phyloP scores from a whole-genome alignment of 2,329 filamentous ascomycete species.

The Aspergillus fischeri region DNA sequence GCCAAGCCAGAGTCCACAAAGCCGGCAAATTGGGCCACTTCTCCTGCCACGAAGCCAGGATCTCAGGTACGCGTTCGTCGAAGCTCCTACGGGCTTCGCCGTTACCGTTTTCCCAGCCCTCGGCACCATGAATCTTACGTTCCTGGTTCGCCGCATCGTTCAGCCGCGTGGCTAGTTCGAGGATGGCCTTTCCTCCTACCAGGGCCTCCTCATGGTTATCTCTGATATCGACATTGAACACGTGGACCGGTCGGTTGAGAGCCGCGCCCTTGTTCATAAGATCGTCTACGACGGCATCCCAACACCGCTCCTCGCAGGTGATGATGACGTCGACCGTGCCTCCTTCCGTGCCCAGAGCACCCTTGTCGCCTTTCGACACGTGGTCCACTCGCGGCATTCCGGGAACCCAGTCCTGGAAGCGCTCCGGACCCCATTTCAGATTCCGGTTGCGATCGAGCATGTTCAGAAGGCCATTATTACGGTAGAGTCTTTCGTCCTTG shows the following conservation, averaged over 20 bases:
- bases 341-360: conserved; percentile 75
- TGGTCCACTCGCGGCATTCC: conserved; percentile 79
- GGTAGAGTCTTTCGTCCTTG: conserved; percentile 85
- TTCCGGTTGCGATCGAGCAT: conserved; percentile 91
- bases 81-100: conserved; percentile 69
- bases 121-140: conserved; percentile 59
- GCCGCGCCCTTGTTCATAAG: conserved; percentile 78
- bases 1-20: conserved; percentile 93
- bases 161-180: conserved; percentile 81
- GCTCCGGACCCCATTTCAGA: conserved; percentile 92
- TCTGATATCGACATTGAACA: conserved; percentile 97
- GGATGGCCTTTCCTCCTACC: conserved; percentile 82
- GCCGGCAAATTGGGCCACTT: conserved; percentile 87
- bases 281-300: conserved; percentile 96
- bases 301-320: conserved; percentile 95
- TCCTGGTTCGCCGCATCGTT: conserved; percentile 79
- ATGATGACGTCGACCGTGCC: conserved; percentile 92
- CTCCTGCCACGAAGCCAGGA: conserved; percentile 90
- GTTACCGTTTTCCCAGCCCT: conserved; percentile 66
- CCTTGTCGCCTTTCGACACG: conserved; percentile 64
- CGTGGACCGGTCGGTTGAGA: conserved; percentile 88
- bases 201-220: conserved; percentile 97
- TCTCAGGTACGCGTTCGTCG: conserved; percentile 88
- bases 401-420: conserved; percentile 96
- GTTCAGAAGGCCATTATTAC: conserved; percentile 85